phyloP scores from a whole-genome alignment of 345 rosid genomes.

The Dipteronia sinensis region DNA sequence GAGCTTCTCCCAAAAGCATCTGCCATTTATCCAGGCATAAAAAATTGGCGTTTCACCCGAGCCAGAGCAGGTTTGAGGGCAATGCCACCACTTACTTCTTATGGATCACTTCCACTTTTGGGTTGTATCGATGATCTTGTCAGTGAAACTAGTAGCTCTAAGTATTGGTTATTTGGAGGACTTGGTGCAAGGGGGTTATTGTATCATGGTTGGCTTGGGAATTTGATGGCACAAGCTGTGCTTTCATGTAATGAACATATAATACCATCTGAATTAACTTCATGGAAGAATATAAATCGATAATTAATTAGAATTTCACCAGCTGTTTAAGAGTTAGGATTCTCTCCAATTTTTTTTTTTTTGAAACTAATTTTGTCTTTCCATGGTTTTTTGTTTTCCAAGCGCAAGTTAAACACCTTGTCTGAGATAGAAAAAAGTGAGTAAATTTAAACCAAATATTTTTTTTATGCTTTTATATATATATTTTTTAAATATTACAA shows the following conservation, averaged over 20 bases:
- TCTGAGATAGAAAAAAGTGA: too few species aligned
- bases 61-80: conserved; percentile 92
- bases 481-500: too few species aligned
- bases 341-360: too few species aligned
- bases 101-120: conserved; percentile 83
- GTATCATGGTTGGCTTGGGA: conserved; percentile 84
- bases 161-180: conserved; percentile 82
- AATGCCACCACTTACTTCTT: conserved; percentile 77
- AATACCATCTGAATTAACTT: conserved; percentile 65
- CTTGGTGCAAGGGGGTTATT: conserved; percentile 88
- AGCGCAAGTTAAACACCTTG: too few species aligned
- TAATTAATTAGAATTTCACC: background rate
- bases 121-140: conserved; percentile 64
- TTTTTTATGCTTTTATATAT: too few species aligned
- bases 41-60: conserved; percentile 58
- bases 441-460: too few species aligned
- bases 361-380: too few species aligned
- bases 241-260: conserved; percentile 55
- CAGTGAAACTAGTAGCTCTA: conserved; percentile 38
- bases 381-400: too few species aligned
- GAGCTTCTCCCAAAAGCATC: conserved; percentile 83
- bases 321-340: too few species aligned
- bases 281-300: conserved; percentile 57
- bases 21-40: conserved; percentile 62
- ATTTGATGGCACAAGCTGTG: conserved; percentile 69